Evolutionary conservation across 805 yeast genomes (phyloP).

Genomic region (Wickerhamomyces mucosus): DNA sequence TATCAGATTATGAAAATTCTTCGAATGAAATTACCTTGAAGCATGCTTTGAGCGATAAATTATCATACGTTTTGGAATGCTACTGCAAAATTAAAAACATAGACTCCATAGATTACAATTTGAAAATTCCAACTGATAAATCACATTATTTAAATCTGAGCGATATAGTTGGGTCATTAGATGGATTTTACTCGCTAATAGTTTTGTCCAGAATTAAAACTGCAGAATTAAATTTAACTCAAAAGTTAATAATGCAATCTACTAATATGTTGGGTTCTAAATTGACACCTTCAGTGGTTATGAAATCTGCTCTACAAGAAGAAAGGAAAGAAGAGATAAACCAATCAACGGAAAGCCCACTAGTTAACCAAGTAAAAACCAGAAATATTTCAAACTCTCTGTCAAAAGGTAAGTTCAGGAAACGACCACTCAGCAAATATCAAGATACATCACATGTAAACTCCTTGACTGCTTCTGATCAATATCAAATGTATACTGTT

Average conservation of each 20-base stretch:
- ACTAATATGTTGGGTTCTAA: conserved; percentile 20
- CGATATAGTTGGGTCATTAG: conserved; percentile 31
- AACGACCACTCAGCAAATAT: conserved; percentile 4
- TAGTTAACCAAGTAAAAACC: conserved; percentile 1
- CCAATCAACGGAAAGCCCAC: conserved; percentile 1
- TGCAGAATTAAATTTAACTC: conserved; percentile 24
- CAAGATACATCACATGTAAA: conserved; percentile 11
- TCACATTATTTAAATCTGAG: conserved; percentile 25
- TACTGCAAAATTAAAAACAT: conserved; percentile 25
- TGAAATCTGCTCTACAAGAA: conserved; percentile 19
- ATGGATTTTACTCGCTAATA: conserved; percentile 32
- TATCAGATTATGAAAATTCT: conserved; percentile 3
- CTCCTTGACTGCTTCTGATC: conserved; percentile 10
- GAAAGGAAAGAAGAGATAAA: conserved; percentile 1
- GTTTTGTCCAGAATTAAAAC: conserved; percentile 33
- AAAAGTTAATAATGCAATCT: conserved; percentile 15
- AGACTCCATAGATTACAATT: conserved; percentile 26
- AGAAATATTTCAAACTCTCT: not conserved
- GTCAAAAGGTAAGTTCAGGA: not conserved
- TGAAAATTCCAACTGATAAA: conserved; percentile 24
- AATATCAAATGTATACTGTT: conserved; percentile 78
- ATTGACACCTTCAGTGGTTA: conserved; percentile 17
- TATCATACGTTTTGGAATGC: not conserved
- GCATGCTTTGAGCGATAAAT: not conserved
- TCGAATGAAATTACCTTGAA: conserved; percentile 25